Evolutionary conservation across 2,329 filamentous ascomycete genomes (phyloP).

Genomic region (Polytolypa hystricis): DNA sequence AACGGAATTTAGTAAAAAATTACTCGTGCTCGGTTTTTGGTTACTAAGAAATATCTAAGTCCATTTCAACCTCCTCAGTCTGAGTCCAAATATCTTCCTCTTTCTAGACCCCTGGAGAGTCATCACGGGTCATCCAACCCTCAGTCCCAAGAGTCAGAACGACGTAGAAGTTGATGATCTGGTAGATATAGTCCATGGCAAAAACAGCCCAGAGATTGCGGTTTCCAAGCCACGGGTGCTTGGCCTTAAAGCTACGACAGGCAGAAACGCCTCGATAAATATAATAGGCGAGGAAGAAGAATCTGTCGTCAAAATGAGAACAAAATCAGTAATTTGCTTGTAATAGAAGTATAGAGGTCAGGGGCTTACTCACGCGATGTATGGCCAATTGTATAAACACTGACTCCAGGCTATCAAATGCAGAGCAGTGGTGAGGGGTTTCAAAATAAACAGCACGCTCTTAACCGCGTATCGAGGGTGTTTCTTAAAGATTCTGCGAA

Average conservation of each 20-base stretch:
- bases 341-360: background rate
- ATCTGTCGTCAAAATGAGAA: background rate
- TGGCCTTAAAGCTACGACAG: background rate
- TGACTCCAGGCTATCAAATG: background rate
- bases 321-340: background rate
- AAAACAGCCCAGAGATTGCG: background rate
- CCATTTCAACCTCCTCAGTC: too few species aligned
- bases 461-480: background rate
- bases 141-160: background rate
- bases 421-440: background rate
- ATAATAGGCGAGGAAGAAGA: background rate
- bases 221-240: background rate
- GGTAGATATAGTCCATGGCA: background rate
- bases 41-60: too few species aligned
- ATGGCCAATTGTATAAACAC: background rate
- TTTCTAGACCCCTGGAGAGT: too few species aligned
- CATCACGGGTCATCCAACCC: background rate
- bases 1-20: too few species aligned
- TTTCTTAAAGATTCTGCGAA: background rate
- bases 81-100: too few species aligned
- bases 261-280: background rate
- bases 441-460: background rate
- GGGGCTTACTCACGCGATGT: background rate
- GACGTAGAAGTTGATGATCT: background rate
- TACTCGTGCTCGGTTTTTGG: too few species aligned